phyloP scores from a whole-genome alignment of 2,329 filamentous ascomycete species.

The Diaporthe capsici region DNA sequence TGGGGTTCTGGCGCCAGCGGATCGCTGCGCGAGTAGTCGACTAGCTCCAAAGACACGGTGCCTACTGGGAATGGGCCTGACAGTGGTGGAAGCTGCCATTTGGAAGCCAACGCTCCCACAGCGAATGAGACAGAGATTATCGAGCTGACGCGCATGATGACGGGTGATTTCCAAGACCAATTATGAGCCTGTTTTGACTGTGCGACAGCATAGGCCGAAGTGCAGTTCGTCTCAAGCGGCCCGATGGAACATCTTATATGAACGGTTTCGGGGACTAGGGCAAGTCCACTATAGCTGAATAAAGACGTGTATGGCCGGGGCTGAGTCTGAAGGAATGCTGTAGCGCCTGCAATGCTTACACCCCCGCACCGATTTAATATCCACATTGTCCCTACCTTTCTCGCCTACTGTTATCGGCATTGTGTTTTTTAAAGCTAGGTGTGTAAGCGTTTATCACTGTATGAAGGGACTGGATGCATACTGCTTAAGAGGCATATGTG shows the following conservation, averaged over 20 bases:
- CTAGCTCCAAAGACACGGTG: neutral
- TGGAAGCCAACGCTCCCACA: conserved; percentile 9
- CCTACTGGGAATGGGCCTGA: conserved; percentile 11
- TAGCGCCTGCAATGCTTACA: neutral
- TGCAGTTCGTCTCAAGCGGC: neutral
- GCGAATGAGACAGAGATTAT: neutral
- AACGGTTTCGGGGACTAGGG: neutral
- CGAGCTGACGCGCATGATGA: neutral
- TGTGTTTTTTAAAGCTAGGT: too few relatives aligned
- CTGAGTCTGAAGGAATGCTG: conserved; percentile 16
- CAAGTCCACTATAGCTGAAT: neutral
- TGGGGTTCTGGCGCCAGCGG: neutral
- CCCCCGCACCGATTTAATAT: neutral
- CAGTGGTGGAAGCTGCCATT: neutral
- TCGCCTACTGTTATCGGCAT: neutral
- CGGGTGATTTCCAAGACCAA: neutral
- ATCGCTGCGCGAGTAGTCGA: conserved; percentile 7
- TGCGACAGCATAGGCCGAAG: neutral
- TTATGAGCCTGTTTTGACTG: too few relatives aligned
- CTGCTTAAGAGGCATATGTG: too few relatives aligned
- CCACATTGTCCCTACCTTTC: neutral
- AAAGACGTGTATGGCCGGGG: neutral
- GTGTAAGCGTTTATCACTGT: too few relatives aligned
- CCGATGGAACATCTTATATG: neutral
- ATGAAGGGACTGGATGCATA: too few relatives aligned